Evolutionary conservation across 192 early-diverging fungal genomes (phyloP).

Genomic region (Linnemannia exigua): DNA sequence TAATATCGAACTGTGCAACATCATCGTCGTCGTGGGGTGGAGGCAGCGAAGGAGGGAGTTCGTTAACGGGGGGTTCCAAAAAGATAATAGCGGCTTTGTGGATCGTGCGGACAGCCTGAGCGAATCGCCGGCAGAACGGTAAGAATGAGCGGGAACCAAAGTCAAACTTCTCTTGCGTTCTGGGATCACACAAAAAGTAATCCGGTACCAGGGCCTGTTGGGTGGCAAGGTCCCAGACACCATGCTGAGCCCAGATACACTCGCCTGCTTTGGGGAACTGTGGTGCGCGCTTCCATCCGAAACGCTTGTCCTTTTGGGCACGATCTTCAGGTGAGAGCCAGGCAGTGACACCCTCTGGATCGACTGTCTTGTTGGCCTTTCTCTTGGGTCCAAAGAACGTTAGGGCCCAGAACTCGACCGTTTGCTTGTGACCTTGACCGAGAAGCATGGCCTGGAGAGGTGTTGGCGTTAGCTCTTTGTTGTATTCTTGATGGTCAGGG

Average conservation of each 20-base stretch:
- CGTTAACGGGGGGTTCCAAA: conserved; percentile 69
- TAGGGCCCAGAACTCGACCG: conserved; percentile 65
- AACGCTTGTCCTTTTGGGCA: conserved; percentile 49
- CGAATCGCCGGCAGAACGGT: conserved; percentile 57
- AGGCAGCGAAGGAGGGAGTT: conserved; percentile 62
- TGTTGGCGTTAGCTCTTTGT: conserved; percentile 67
- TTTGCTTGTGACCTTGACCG: conserved; percentile 59
- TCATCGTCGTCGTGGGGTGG: conserved; percentile 55
- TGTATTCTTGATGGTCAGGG: conserved; percentile 59
- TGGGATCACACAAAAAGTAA: conserved; percentile 65
- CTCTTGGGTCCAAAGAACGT: conserved; percentile 65
- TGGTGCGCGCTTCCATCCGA: conserved; percentile 62
- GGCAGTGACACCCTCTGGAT: conserved; percentile 59
- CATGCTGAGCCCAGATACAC: conserved; percentile 70
- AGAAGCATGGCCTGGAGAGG: conserved; percentile 66
- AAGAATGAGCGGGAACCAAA: conserved; percentile 74
- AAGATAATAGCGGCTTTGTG: conserved; percentile 68
- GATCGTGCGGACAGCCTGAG: conserved; percentile 56
- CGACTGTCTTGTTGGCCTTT: conserved; percentile 50
- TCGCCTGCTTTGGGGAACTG: conserved; percentile 51
- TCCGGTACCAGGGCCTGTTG: conserved; percentile 40
- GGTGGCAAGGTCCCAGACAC: conserved; percentile 61
- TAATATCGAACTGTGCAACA: conserved; percentile 49
- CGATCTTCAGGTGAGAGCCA: conserved; percentile 58
- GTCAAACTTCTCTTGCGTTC: conserved; percentile 44